Conservation (phyloP, 2,329 filamentous ascomycete genomes). For the Neoscytalidium dimidiatum region DNA sequence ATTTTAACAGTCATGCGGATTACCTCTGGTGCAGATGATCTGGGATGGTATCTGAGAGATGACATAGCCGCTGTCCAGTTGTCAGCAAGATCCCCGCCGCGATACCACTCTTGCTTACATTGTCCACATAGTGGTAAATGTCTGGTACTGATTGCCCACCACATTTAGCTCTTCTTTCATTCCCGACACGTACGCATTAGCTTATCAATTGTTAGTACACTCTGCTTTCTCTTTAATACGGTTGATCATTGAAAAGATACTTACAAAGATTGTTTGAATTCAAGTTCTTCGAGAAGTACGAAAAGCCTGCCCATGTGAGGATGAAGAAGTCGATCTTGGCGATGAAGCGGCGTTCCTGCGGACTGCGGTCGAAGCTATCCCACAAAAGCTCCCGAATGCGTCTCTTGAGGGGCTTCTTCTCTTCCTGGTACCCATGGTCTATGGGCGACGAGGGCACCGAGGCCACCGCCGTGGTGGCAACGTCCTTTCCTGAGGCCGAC, state of each 20-base stretch:
- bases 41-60: slow-evolving; percentile 2
- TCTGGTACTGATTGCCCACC: slow-evolving; percentile 60
- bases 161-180: slow-evolving; percentile 35
- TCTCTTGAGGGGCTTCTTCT: background rate
- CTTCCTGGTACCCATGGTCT: too few relatives aligned
- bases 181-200: slow-evolving; percentile 48
- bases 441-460: background rate
- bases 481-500: background rate
- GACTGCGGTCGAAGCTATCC: slow-evolving; percentile 6
- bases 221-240: too few relatives aligned
- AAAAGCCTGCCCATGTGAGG: slow-evolving; percentile 1
- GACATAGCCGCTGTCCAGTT: background rate
- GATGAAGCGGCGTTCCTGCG: background rate
- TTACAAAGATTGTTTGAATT: slow-evolving; percentile 12
- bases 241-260: too few relatives aligned
- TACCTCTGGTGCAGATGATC: slow-evolving; percentile 1
- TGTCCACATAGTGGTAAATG: slow-evolving; percentile 15
- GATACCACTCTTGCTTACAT: background rate
- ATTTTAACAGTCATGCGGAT: background rate
- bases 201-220: background rate
- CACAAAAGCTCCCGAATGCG: background rate
- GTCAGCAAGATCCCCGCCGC: background rate
- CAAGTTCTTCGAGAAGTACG: slow-evolving; percentile 15
- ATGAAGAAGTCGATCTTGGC: slow-evolving; percentile 14
- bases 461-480: background rate